Conservation (phyloP, 1,284 basidiomycete species). For the Ganoderma resinaceum region DNA sequence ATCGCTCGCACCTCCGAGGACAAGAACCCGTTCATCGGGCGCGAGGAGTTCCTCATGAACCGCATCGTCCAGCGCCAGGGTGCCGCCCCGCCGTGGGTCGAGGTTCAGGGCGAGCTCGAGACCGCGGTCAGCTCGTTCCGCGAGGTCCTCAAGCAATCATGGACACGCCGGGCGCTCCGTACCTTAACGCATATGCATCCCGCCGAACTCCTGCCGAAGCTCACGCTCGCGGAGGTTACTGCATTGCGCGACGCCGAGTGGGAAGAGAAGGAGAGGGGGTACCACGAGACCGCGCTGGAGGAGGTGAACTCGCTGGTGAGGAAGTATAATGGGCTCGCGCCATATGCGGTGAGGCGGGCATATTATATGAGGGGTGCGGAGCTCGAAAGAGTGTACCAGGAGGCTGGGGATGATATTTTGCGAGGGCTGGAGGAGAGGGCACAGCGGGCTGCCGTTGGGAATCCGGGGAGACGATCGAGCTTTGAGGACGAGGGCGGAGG, state of each 20-base stretch:
- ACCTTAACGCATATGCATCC: conserved; percentile 59
- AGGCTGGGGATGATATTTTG: conserved; percentile 60
- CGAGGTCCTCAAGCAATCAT: conserved; percentile 64
- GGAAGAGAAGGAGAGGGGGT: conserved; percentile 73
- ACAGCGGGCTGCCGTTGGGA: conserved; percentile 8
- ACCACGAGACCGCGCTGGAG: conserved; percentile 73
- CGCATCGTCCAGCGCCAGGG: conserved; percentile 87
- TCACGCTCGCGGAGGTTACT: conserved; percentile 54
- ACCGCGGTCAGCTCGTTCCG: conserved; percentile 68
- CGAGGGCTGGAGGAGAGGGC: conserved; percentile 46
- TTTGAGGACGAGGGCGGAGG: conserved; percentile 18
- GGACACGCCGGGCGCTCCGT: conserved; percentile 72
- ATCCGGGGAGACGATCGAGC: conserved; percentile 17
- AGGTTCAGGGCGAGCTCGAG: conserved; percentile 77
- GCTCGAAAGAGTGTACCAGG: conserved; percentile 62
- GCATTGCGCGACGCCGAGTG: conserved; percentile 74
- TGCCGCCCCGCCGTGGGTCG: conserved; percentile 91
- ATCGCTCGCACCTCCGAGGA: conserved; percentile 68
- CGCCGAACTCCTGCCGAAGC: conserved; percentile 47
- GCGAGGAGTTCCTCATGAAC: conserved; percentile 89
- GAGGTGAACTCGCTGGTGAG: conserved; percentile 80
- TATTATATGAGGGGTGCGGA: conserved; percentile 65
- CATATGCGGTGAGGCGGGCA: conserved; percentile 72
- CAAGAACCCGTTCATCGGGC: conserved; percentile 80
- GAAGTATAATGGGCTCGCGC: conserved; percentile 83